These are phyloP conservation scores for Arthrobotrys megalospora DNA, from an alignment of 2,329 filamentous ascomycete species.

Conservation along the genomic window DNA sequence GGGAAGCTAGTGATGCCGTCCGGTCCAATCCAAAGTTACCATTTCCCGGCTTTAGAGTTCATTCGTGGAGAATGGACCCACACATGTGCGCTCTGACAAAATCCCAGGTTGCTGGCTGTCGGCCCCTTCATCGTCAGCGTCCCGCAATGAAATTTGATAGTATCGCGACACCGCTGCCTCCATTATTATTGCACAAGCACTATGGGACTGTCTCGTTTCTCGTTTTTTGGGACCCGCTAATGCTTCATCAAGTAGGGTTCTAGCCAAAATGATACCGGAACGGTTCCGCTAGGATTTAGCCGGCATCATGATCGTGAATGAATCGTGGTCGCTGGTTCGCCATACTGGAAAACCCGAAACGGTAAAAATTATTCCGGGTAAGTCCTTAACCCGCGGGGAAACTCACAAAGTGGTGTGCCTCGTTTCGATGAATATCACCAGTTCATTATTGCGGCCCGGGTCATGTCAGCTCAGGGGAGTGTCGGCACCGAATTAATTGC, in stretches of 20 bases:
- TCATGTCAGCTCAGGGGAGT: constrained; percentile 15
- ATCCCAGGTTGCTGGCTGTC: constrained; percentile 53
- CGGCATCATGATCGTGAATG: constrained; percentile 45
- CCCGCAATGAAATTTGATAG: constrained; percentile 48
- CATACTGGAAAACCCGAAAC: constrained; percentile 25
- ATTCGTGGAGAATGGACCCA: constrained; percentile 54
- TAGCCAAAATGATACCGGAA: constrained; percentile 52
- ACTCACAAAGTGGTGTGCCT: constrained; percentile 17
- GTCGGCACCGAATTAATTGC: background rate
- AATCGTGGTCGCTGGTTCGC: constrained; percentile 6
- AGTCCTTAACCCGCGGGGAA: constrained; percentile 27
- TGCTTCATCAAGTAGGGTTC: constrained; percentile 29
- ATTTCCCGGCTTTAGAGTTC: constrained; percentile 32
- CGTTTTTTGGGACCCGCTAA: constrained; percentile 41
- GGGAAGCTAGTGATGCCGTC: constrained; percentile 58
- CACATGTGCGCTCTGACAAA: constrained; percentile 49
- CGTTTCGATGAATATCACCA: constrained; percentile 44
- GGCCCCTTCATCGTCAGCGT: constrained; percentile 42
- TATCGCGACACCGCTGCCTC: constrained; percentile 11
- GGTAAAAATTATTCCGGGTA: constrained; percentile 55
- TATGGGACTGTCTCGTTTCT: constrained; percentile 51
- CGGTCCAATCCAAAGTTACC: constrained; percentile 55
- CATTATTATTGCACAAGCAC: constrained; percentile 31
- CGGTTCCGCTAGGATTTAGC: constrained; percentile 60
- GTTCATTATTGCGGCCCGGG: constrained; percentile 31